These are phyloP conservation scores for Cyberlindnera amylophila DNA, from an alignment of 805 yeast species.

Conservation along the genomic window DNA sequence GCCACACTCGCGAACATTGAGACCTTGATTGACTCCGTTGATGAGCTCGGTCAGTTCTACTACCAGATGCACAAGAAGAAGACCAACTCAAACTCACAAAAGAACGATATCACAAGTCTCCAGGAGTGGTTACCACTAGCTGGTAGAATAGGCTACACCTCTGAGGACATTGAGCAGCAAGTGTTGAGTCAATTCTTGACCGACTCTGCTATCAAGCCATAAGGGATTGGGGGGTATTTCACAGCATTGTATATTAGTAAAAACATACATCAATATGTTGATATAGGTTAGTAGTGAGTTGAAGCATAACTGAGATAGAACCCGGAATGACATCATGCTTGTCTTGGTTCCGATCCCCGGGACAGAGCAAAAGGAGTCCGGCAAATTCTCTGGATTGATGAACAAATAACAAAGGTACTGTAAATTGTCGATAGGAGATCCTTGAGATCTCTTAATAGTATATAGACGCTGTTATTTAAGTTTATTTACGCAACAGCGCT, in stretches of 20 bases:
- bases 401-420: too few species aligned
- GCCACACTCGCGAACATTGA: conserved; percentile 21
- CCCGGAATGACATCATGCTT: too few species aligned
- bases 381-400: too few species aligned
- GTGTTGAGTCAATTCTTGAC: conserved; percentile 23
- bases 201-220: conserved; percentile 23
- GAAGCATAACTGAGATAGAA: too few species aligned
- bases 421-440: too few species aligned
- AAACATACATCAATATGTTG: too few species aligned
- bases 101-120: conserved; percentile 8
- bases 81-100: conserved; percentile 1
- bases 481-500: too few species aligned
- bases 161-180: conserved; percentile 27
- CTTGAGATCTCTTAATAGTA: too few species aligned
- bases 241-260: background rate
- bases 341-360: too few species aligned
- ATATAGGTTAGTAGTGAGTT: background rate
- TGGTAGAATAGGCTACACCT: conserved; percentile 28
- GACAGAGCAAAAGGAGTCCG: too few species aligned
- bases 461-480: too few species aligned
- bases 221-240: background rate
- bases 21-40: conserved; percentile 24
- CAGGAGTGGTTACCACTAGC: conserved; percentile 29
- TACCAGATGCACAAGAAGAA: conserved; percentile 27
- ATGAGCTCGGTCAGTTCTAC: conserved; percentile 24